A percentile compares a stretch with the other conserved stretches of the same genome.
phyloP scores from a whole-genome alignment of 2,329 filamentous ascomycete genomes.

The Alternaria dauci region DNA sequence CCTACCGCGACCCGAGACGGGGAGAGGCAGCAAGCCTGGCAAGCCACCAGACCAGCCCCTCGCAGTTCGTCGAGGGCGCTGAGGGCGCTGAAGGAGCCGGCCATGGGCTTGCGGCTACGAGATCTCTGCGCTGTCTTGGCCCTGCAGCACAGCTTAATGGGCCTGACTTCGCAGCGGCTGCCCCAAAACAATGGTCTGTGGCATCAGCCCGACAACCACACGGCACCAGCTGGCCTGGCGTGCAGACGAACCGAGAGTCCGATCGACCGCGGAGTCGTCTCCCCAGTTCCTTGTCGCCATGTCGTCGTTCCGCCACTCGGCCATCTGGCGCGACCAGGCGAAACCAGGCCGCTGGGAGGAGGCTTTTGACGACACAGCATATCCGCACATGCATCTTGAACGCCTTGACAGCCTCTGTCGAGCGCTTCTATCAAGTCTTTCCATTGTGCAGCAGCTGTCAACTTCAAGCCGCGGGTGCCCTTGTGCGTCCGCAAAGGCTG shows the following conservation, averaged over 20 bases:
- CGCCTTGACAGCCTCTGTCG: neutral
- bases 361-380: constrained; percentile 29
- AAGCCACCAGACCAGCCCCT: constrained; percentile 30
- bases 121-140: constrained; percentile 30
- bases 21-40: constrained; percentile 33
- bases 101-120: constrained; percentile 38
- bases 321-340: constrained; percentile 16
- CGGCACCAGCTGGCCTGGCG: constrained; percentile 28
- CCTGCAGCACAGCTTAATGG: constrained; percentile 24
- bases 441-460: constrained; percentile 39
- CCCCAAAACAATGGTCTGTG: constrained; percentile 37
- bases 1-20: constrained; percentile 33
- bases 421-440: constrained; percentile 15
- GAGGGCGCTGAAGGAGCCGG: constrained; percentile 27
- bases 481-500: constrained; percentile 25
- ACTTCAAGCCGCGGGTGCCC: constrained; percentile 39
- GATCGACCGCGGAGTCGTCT: constrained; percentile 39
- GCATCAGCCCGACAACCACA: constrained; percentile 29
- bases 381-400: constrained; percentile 1
- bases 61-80: constrained; percentile 6
- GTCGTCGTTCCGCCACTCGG: constrained; percentile 21
- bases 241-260: constrained; percentile 30
- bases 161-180: constrained; percentile 34
- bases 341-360: constrained; percentile 44
- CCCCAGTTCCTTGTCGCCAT: constrained; percentile 36